Conservation (phyloP, 2,329 filamentous ascomycete species). For the Sclerotinia nivalis region DNA sequence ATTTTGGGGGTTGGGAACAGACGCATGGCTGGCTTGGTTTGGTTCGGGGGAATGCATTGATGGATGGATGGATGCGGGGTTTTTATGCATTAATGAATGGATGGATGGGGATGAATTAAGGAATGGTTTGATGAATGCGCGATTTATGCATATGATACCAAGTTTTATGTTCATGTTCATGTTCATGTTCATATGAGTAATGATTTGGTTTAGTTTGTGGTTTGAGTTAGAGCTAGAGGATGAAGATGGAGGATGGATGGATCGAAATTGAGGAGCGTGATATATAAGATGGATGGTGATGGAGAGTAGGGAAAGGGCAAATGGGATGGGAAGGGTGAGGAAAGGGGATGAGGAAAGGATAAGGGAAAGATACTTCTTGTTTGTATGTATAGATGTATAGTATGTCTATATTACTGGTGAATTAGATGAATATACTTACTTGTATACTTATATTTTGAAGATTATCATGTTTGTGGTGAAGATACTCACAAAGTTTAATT, state of each 20-base stretch:
- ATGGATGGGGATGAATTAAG: background rate
- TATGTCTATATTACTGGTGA: background rate
- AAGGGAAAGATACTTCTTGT: background rate
- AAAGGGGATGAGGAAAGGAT: background rate
- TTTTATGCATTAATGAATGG: background rate
- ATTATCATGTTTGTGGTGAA: too few relatives aligned
- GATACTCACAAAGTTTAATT: too few relatives aligned
- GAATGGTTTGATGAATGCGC: background rate
- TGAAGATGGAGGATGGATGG: background rate
- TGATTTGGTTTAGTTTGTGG: background rate
- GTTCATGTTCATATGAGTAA: background rate
- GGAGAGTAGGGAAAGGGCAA: too few relatives aligned
- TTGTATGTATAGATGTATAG: background rate
- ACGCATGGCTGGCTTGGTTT: background rate
- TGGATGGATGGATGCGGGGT: background rate
- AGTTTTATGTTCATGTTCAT: constrained; percentile 2
- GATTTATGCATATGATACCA: constrained; percentile 7
- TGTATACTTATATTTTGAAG: too few relatives aligned
- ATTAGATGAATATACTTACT: background rate
- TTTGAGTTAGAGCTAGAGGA: background rate
- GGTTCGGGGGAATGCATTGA: background rate
- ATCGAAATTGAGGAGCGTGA: too few relatives aligned
- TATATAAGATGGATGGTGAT: too few relatives aligned
- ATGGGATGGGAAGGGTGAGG: too few relatives aligned
- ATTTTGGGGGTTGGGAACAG: background rate